Evolutionary conservation across 2,329 filamentous ascomycete species (phyloP).

Genomic region (Fusarium brachygibbosum): DNA sequence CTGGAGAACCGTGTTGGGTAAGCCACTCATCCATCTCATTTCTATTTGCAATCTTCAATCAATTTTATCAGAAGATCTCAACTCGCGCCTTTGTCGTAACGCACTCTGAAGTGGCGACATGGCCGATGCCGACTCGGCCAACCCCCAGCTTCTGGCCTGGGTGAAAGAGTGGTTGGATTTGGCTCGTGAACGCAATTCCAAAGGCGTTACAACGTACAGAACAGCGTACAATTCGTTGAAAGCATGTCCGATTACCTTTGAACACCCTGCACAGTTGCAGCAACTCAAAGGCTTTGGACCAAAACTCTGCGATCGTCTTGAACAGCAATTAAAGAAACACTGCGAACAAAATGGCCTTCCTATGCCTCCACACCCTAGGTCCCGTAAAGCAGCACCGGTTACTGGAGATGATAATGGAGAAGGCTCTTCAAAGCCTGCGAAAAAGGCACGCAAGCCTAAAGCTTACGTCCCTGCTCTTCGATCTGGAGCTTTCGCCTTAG

Average conservation of each 20-base stretch:
- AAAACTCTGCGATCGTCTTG: constrained; percentile 77
- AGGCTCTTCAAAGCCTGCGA: constrained; percentile 59
- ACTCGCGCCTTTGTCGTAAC: not conserved
- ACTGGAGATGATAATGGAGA: constrained; percentile 53
- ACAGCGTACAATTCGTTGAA: constrained; percentile 83
- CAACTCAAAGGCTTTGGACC: constrained; percentile 81
- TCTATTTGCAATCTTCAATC: not conserved
- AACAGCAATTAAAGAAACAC: constrained; percentile 70
- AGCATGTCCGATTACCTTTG: constrained; percentile 77
- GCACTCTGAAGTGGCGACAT: constrained; percentile 38
- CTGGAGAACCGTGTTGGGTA: not conserved
- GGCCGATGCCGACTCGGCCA: constrained; percentile 67
- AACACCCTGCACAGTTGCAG: constrained; percentile 79
- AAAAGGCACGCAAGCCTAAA: constrained; percentile 71
- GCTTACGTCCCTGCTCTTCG: constrained; percentile 79
- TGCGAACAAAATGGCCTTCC: constrained; percentile 76
- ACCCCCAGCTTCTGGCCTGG: constrained; percentile 79
- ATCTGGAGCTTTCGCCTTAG: constrained; percentile 80
- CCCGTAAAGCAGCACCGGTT: constrained; percentile 56
- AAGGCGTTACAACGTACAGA: constrained; percentile 78
- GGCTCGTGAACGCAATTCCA: constrained; percentile 76
- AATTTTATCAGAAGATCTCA: not conserved
- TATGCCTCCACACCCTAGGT: constrained; percentile 71
- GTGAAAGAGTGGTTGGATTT: constrained; percentile 82
- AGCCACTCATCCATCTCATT: not conserved